Base-by-base conservation (phyloP, 2,329 filamentous ascomycete genomes). In the Dothiorella sarmentorum region DNA sequence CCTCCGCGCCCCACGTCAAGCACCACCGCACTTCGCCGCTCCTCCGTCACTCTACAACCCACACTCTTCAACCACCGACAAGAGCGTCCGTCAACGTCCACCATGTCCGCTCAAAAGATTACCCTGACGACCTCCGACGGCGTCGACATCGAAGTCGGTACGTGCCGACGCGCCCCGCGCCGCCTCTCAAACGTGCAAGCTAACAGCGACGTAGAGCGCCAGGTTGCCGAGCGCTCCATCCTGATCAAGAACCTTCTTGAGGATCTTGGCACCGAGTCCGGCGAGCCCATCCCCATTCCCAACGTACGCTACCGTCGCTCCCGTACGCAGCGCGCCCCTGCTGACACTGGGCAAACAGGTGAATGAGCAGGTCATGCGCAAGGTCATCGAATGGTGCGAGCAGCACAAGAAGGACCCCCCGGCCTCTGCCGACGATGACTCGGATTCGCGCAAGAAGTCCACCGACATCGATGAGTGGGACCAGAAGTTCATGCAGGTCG, bases 401-500 rank as follows among this genome's bases (percentile, higher is more conserved):
- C 91, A 97, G 73, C 94, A 99, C 83, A 89, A 90, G 75, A 85
- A 86, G 73, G 94, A 99, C 70, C 91, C 94, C 37, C 82, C 86
- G n/a, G 83, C 86, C 63, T 81, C 87, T 56, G 85, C 86, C 68
- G 93, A 97, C 63, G 94, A 96, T 61, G 91, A 99, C 68, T 88
- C 89, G 62, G 93, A 97, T 69, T 91, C 87, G 52, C 90, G 94
- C 67, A 97, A 97, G 83, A 97, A 96, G 85, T 96, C 92, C 1
- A 97, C 94, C 45, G 94, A 99, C 68, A 99, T 99, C 65, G 94
- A 97, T 61, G 94, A 99, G 77, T 99, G 94, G 94, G 94, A 99
- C 68, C 93, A 97, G 76, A 99, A 99, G 79, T 99, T 97, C 76
- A 97, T 99, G 94, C 93, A 97, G 77, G 94, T 99, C 17, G 94